Evolutionary conservation across 2,329 filamentous ascomycete species (phyloP).

Genomic region (Hysterium pulicare): DNA sequence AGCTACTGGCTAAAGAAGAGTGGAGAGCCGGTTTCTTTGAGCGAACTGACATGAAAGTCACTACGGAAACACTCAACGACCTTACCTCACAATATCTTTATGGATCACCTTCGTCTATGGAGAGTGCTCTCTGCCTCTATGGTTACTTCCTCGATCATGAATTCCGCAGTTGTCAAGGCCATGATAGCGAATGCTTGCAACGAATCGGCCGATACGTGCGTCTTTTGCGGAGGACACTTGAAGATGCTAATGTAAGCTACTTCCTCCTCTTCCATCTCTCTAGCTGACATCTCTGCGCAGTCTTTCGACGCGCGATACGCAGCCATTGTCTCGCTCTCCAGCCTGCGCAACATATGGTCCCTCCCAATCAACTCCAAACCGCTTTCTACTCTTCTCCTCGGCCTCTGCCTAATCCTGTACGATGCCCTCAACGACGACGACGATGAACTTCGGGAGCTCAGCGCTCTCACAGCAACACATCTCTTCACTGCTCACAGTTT

Average conservation of each 20-base stretch:
- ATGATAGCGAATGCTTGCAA: constrained; percentile 7
- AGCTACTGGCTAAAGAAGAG: constrained; percentile 11
- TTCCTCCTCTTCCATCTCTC: neutral
- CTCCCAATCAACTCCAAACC: constrained; percentile 8
- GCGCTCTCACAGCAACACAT: constrained; percentile 49
- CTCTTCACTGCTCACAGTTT: constrained; percentile 40
- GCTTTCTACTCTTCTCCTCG: constrained; percentile 19
- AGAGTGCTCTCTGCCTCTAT: constrained; percentile 28
- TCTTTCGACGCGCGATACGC: constrained; percentile 65
- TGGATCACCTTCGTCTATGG: constrained; percentile 27
- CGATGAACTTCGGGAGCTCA: constrained; percentile 73
- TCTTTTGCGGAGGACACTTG: constrained; percentile 26
- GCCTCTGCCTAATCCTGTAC: constrained; percentile 45
- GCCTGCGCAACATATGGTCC: constrained; percentile 32
- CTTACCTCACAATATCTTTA: constrained; percentile 26
- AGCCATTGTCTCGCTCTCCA: constrained; percentile 54
- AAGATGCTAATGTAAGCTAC: constrained; percentile 26
- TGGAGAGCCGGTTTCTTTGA: constrained; percentile 16
- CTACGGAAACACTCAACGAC: constrained; percentile 14
- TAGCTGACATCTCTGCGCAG: constrained; percentile 31
- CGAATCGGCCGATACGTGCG: constrained; percentile 24
- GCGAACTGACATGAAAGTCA: constrained; percentile 6
- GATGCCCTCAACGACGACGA: constrained; percentile 72
- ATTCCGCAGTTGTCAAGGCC: constrained; percentile 9
- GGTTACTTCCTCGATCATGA: constrained; percentile 31